Percentiles rank a stretch among this genome's conserved stretches.
phyloP scores from a whole-genome alignment of 2,329 filamentous ascomycete genomes.

The Paecilomyces fulvus region DNA sequence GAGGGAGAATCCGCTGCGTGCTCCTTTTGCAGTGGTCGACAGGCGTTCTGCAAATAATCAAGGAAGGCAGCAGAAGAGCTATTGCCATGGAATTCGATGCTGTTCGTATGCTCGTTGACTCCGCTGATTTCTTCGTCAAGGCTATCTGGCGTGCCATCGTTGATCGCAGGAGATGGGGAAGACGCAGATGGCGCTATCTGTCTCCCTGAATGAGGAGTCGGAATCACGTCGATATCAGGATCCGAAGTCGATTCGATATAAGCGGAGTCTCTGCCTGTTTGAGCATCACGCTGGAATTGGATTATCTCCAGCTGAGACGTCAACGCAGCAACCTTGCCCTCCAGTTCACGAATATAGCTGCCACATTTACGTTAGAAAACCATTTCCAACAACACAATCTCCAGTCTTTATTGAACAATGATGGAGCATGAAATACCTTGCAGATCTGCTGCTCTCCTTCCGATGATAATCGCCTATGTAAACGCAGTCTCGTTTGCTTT shows the following conservation, averaged over 20 bases:
- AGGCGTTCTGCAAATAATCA: constrained; percentile 31
- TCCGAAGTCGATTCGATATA: not conserved
- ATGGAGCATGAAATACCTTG: constrained; percentile 14
- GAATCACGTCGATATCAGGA: not conserved
- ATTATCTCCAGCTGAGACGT: constrained; percentile 15
- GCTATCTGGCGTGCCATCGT: constrained; percentile 17
- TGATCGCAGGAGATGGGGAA: constrained; percentile 9
- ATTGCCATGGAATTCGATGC: constrained; percentile 42
- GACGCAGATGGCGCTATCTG: constrained; percentile 1
- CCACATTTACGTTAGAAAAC: constrained; percentile 1
- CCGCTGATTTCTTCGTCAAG: constrained; percentile 34
- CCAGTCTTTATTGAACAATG: not conserved
- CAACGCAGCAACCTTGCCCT: constrained; percentile 25
- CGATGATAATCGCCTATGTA: constrained; percentile 27
- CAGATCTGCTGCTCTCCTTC: constrained; percentile 20
- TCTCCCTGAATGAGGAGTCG: constrained; percentile 3
- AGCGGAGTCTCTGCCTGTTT: not conserved
- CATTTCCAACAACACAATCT: not conserved
- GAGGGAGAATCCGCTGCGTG: constrained; percentile 8
- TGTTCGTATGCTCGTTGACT: constrained; percentile 38
- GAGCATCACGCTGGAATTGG: not conserved
- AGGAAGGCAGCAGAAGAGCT: constrained; percentile 40
- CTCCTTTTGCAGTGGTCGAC: constrained; percentile 14
- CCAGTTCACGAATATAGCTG: constrained; percentile 30
- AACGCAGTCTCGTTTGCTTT: constrained; percentile 24